A percentile compares a stretch with the other conserved stretches of the same genome.
phyloP scores from a whole-genome alignment of 768 basidiomycete species.

The Lactifluus pinguis region DNA sequence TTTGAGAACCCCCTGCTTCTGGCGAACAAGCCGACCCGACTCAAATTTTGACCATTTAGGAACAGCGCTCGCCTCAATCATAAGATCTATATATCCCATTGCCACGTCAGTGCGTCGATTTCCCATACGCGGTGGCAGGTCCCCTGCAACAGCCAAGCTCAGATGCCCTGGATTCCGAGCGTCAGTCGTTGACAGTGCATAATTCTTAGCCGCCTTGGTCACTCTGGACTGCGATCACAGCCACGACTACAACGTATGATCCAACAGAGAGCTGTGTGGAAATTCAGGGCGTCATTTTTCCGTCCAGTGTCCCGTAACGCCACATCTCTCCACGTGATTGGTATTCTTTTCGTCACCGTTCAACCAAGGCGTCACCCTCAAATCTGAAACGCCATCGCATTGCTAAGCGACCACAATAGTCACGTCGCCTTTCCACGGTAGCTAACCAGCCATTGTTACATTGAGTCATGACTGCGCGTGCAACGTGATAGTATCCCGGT shows the following conservation, averaged over 20 bases:
- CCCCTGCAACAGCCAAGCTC: not conserved
- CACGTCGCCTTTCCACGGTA: not conserved
- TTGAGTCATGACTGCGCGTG: not conserved
- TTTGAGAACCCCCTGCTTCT: not conserved
- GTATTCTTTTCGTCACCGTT: not conserved
- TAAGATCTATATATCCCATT: not conserved
- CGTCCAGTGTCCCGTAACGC: not conserved
- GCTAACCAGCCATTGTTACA: not conserved
- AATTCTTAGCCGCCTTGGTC: not conserved
- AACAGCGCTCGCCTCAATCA: not conserved
- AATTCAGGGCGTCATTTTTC: not conserved
- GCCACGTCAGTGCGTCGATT: not conserved
- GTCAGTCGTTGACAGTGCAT: not conserved
- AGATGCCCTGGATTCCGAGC: not conserved
- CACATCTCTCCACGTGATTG: constrained; percentile 1
- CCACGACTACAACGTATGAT: not conserved
- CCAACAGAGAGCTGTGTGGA: not conserved
- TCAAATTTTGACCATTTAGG: not conserved
- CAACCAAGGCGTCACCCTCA: not conserved
- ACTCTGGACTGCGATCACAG: not conserved
- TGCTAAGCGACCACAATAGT: constrained; percentile 12
- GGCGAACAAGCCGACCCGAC: not conserved
- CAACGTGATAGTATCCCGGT: constrained; percentile 10
- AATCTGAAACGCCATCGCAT: constrained; percentile 9
- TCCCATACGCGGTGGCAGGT: not conserved